These are phyloP conservation scores for Kluyveromyces sp. DNA, from an alignment of 1,139 yeast genomes.

Conservation along the genomic window DNA sequence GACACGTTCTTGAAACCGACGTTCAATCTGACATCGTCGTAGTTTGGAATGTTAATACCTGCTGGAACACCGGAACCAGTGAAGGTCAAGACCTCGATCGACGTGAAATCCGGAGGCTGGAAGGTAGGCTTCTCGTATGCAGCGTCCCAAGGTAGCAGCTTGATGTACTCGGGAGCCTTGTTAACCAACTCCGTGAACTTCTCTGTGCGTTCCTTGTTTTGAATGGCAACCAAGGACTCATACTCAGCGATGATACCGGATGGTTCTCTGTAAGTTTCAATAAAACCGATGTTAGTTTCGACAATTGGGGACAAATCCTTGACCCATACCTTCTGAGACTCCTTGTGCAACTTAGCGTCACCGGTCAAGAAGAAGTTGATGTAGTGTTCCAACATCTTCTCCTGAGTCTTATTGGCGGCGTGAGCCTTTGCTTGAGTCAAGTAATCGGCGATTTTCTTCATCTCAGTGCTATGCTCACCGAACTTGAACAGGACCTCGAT, in stretches of 20 bases:
- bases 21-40: slow-evolving; percentile 77
- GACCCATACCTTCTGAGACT: slow-evolving; percentile 82
- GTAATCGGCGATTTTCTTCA: slow-evolving; percentile 49
- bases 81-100: slow-evolving; percentile 81
- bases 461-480: slow-evolving; percentile 72
- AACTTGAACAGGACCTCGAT: slow-evolving; percentile 47
- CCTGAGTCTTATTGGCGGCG: slow-evolving; percentile 71
- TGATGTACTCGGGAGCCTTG: slow-evolving; percentile 58
- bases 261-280: slow-evolving; percentile 89
- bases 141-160: slow-evolving; percentile 67
- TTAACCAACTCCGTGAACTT: slow-evolving; percentile 66
- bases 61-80: slow-evolving; percentile 90
- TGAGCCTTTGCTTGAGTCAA: slow-evolving; percentile 50
- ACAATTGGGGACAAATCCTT: slow-evolving; percentile 77
- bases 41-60: slow-evolving; percentile 87
- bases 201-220: slow-evolving; percentile 76
- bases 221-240: slow-evolving; percentile 93
- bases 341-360: slow-evolving; percentile 76
- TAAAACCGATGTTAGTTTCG: slow-evolving; percentile 83
- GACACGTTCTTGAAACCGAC: slow-evolving; percentile 86
- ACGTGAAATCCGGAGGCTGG: slow-evolving; percentile 87
- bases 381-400: slow-evolving; percentile 56
- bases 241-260: slow-evolving; percentile 90
- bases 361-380: slow-evolving; percentile 71
- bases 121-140: slow-evolving; percentile 76